Evolutionary conservation across 768 basidiomycete species (phyloP), one percentile per base, ranked within the genome.

Genomic region (Leccinellum luteum): DNA sequence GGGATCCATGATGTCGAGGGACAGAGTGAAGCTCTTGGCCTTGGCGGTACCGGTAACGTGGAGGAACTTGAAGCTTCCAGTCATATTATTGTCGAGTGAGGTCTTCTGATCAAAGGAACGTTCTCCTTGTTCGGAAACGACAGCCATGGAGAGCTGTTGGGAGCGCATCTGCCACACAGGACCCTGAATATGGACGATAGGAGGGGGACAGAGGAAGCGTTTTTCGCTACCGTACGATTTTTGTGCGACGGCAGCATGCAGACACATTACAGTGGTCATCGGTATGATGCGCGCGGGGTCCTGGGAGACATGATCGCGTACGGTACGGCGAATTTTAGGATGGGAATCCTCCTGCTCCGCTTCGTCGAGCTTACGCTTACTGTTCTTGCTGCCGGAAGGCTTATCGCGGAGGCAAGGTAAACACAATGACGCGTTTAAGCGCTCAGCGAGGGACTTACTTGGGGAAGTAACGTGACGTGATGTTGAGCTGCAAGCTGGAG

Each of bases 181-280:
- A 19, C 93, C 92, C 66, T 93, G 90, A 62, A 95, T 92, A 64
- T 92, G 90, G 30, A 98, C 92, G 57, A 96, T 85, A 9, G 94
- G 94, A 3, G 94, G 94, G 9, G 94, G 94, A 66, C 91, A 93
- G 35, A 98, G 82, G 69, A 95, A 94, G 56, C 94, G 88, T 73
- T 95, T 94, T 77, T 97, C 94, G 72, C 89, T 92, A 52, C 92
- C 92, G 69, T 97, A 97, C 12, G 92, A 94, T 76, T 97, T 97
- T 76, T 97, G 94, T 2, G 92, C 94, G 51, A 94, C 92, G 31
- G 91, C 92, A 25, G 94, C 92, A 67, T 96, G 94, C 53, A 94
- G 79, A 64, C 90, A 93, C 60, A 92, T 84, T 31, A 94, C 90
- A 38, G 91, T 93, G 35, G 92, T 93, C 92, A 94, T 92, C 58